Base-by-base conservation (phyloP, 1,139 yeast species). In the Kodamaea ohmeri region DNA sequence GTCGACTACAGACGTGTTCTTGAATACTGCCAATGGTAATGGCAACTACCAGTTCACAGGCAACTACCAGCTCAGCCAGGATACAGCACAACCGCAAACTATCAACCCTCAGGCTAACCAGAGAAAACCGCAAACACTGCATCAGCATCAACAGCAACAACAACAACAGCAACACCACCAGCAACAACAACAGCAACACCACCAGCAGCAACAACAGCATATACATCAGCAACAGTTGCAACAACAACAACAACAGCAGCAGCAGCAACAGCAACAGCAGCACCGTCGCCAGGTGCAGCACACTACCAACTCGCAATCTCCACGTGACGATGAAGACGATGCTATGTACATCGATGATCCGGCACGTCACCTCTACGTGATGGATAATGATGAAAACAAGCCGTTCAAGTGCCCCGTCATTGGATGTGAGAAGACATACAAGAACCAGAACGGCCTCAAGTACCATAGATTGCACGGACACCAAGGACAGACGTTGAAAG, bases 331-430 rank as follows among this genome's bases (percentile, higher is more conserved):
- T 41, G 71, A 61, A 32, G 67, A 66, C 31, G 56, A 53, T 37
- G 76, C 76, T 42, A 80, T 82, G 65, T 83, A 81, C 54, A 83
- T 84, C 35, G 90, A 83, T 55, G 97, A 90, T 60, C 98, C 97
- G 0, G 96, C 97, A 1, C 78, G 97, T 48, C 94, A 90, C 55
- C 66, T 92, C 43, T 90, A 90, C 57, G 96, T 89, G 32, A 82
- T 87, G 73, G 97, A 90, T 61, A 83, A 83, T 48, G 92, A 86
- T 44, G 96, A 89, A 52, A 88, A 88, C 58, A 84, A 92, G 61
- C 98, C 99, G 16, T 92, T 85, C 69, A 89, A 85, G 60, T 92
- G 99, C 66, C 98, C 97, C 0, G 98, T 92, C 29, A 86, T 89
- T 55, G 98, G 98, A 5, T 92, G 99, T 64, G 97, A 90, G 53